Evolutionary conservation across 768 basidiomycete species (phyloP), one percentile per base, ranked within the genome.

Genomic region (Boletus subcaerulescens): DNA sequence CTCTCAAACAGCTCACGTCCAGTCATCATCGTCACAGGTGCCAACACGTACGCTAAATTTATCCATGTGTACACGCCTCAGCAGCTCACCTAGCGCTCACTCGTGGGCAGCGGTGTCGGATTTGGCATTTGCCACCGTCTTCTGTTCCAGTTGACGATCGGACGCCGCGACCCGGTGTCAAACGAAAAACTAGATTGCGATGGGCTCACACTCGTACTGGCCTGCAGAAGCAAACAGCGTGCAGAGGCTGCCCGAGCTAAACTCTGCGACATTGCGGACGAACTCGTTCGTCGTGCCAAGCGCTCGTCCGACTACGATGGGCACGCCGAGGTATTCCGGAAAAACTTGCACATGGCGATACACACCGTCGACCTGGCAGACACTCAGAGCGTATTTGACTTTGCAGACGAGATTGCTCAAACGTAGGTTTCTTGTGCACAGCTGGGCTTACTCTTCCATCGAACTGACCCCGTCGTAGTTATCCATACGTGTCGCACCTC

Each of bases 51-150:
- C 46, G 77, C 60, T 18, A 40, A 42, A 22, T 29, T 32, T 44
- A 14, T 52, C 31, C 6, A 20, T 20, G 36, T 31, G 33, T 5
- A 10, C 50, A 38, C 8, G 45, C 39, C 31, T 53, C 53, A 45
- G 15, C 15, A 42, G 22, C 59, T 58, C 57, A 26, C 63, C 63
- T 87, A 31, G 24, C 24, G 24, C 24, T 24, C 24, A 48, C 35
- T 22, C 20, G 84, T 46, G 53, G 53, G 3, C 66, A 93, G 91
- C 38, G 92, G 92, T 52, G 78, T 94, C 17, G 92, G 92, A 15
- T 89, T 87, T 66, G 90, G 89, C 13, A 86, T 89, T 42, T 92
- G 90, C 72, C 82, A 86, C 57, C 85, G 92, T 45, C 78, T 94
- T 8, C 76, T 94, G 43, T 70, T 76, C 60, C 86, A 91, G 61